These are phyloP conservation scores for Ajuga reptans DNA, from an alignment of 305 asterid genomes.

Conservation along the genomic window DNA sequence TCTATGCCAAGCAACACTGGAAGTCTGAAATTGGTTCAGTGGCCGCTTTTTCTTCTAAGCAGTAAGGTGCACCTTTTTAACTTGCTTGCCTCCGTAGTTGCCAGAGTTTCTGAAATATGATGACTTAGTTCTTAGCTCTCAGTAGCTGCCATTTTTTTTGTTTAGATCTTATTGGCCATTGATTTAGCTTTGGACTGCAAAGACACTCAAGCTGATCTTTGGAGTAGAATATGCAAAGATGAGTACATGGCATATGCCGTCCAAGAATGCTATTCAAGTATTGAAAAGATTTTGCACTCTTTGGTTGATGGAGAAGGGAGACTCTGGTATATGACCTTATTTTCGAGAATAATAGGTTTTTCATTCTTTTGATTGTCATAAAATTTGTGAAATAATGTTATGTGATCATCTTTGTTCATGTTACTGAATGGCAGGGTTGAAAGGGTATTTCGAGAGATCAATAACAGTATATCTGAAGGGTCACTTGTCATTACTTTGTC, in stretches of 20 bases:
- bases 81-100: conserved; percentile 16
- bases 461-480: conserved; percentile 69
- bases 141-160: conserved; percentile 16
- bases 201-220: conserved; percentile 84
- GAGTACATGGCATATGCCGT: conserved; percentile 99
- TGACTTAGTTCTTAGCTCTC: conserved; percentile 5
- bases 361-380: not conserved
- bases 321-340: conserved; percentile 51
- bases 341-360: conserved; percentile 13
- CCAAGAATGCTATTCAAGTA: conserved; percentile 86
- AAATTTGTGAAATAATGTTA: not conserved
- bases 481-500: conserved; percentile 72
- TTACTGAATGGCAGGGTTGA: conserved; percentile 65
- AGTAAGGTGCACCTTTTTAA: conserved; percentile 62
- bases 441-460: conserved; percentile 85
- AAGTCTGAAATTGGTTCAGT: conserved; percentile 80
- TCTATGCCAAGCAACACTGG: conserved; percentile 97
- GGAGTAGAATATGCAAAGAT: conserved; percentile 86
- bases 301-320: conserved; percentile 95
- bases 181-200: conserved; percentile 98
- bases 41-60: conserved; percentile 98
- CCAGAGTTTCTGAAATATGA: conserved; percentile 8
- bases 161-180: conserved; percentile 80
- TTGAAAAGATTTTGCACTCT: conserved; percentile 79
- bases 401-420: conserved; percentile 19